Conservation (phyloP, 2,329 filamentous ascomycete genomes). For the Sporothrix schenckii region DNA sequence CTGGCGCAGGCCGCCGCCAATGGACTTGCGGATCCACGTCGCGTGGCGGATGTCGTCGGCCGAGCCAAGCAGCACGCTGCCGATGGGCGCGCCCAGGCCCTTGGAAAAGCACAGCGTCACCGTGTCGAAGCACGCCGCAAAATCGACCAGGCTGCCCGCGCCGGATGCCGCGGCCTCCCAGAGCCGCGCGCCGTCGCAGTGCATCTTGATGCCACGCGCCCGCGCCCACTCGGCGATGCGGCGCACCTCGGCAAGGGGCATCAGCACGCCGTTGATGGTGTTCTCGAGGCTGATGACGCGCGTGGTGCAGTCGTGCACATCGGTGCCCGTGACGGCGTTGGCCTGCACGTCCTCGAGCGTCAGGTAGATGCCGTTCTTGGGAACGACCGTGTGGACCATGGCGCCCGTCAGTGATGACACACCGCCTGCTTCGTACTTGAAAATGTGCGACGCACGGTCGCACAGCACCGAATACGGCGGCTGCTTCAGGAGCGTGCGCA, state of each 20-base stretch:
- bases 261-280: slow-evolving; percentile 76
- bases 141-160: slow-evolving; percentile 48
- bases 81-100: slow-evolving; percentile 56
- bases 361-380: slow-evolving; percentile 71
- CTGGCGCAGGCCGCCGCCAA: slow-evolving; percentile 79
- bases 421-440: slow-evolving; percentile 68
- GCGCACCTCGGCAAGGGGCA: slow-evolving; percentile 71
- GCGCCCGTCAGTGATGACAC: slow-evolving; percentile 66
- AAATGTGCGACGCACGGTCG: slow-evolving; percentile 77
- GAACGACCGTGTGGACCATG: slow-evolving; percentile 65
- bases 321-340: slow-evolving; percentile 64
- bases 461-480: slow-evolving; percentile 81
- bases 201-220: slow-evolving; percentile 50
- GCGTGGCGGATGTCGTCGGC: slow-evolving; percentile 65
- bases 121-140: slow-evolving; percentile 53
- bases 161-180: slow-evolving; percentile 55
- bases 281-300: slow-evolving; percentile 83
- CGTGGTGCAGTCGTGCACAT: slow-evolving; percentile 80
- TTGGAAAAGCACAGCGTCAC: slow-evolving; percentile 64
- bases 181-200: slow-evolving; percentile 57
- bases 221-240: slow-evolving; percentile 72
- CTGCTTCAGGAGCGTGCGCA: slow-evolving; percentile 74
- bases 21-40: slow-evolving; percentile 76
- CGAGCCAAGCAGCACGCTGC: slow-evolving; percentile 51
- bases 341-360: slow-evolving; percentile 75